phyloP scores from a whole-genome alignment of 108 stramenopile species.

The Schizochytrium sp. region DNA sequence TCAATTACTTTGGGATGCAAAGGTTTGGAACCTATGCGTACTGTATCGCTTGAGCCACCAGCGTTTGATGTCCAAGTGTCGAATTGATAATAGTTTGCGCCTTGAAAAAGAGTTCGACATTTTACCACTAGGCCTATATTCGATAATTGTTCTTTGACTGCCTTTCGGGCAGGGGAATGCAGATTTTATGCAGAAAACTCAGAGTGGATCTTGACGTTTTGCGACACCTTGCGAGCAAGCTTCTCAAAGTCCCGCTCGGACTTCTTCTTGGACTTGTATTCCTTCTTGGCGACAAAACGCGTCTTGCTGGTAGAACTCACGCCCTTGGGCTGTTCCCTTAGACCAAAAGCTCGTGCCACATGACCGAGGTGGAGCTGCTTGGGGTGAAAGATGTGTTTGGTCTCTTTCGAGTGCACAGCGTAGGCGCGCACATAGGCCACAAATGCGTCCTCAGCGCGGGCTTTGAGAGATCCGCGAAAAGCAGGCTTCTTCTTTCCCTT shows the following conservation, averaged over 20 bases:
- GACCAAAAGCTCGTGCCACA: conserved; percentile 25
- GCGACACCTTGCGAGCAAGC: neutral
- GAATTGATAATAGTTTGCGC: too few species aligned
- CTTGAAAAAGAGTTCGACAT: too few species aligned
- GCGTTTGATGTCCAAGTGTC: too few species aligned
- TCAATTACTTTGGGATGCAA: too few species aligned
- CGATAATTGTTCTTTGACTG: too few species aligned
- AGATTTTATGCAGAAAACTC: neutral
- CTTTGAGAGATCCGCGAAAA: neutral
- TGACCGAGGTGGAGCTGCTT: conserved; percentile 34
- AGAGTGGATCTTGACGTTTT: neutral
- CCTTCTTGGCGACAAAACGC: neutral
- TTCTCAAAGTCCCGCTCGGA: neutral
- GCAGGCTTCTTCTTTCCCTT: neutral
- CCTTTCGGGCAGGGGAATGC: too few species aligned
- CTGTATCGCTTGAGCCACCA: too few species aligned
- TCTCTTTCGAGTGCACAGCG: neutral
- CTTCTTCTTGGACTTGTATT: neutral
- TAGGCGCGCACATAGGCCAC: conserved; percentile 31
- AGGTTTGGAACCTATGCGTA: too few species aligned
- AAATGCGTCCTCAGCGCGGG: conserved; percentile 15
- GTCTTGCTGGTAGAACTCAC: neutral
- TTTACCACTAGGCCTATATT: too few species aligned
- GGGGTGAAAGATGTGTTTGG: conserved; percentile 22
- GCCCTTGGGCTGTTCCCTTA: neutral